These are phyloP conservation scores for Plenodomus biglobosus DNA, from an alignment of 2,329 filamentous ascomycete species.

Conservation along the genomic window DNA sequence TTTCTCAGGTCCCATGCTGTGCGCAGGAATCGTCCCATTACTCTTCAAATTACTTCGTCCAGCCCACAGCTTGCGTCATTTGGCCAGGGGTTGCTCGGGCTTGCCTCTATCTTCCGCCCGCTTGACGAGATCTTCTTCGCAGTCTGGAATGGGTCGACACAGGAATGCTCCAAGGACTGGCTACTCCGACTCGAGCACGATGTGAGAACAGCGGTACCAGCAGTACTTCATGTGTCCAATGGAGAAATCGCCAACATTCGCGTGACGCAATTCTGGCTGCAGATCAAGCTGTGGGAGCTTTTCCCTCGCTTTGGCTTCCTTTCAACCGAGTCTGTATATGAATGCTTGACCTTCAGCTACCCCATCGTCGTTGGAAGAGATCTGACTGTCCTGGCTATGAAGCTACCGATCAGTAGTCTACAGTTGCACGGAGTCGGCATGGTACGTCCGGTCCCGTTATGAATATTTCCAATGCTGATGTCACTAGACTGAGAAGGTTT, in stretches of 20 bases:
- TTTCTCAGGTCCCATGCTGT: constrained; percentile 65
- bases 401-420: constrained; percentile 24
- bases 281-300: constrained; percentile 65
- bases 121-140: constrained; percentile 67
- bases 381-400: constrained; percentile 49
- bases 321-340: constrained; percentile 51
- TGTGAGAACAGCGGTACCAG: constrained; percentile 57
- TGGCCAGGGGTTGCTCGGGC: constrained; percentile 56
- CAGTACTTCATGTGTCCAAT: constrained; percentile 55
- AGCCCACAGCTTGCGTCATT: constrained; percentile 64
- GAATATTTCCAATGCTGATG: constrained; percentile 5
- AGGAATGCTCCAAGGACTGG: constrained; percentile 60
- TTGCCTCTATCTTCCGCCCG: constrained; percentile 65
- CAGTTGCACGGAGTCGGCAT: constrained; percentile 35
- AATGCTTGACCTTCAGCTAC: constrained; percentile 63
- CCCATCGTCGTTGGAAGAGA: constrained; percentile 65
- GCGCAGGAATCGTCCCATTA: constrained; percentile 68
- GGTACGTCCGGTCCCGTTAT: constrained; percentile 9
- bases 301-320: constrained; percentile 58
- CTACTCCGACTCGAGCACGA: constrained; percentile 64
- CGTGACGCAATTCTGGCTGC: constrained; percentile 66
- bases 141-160: constrained; percentile 67
- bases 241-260: constrained; percentile 58
- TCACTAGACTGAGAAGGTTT: constrained; percentile 30
- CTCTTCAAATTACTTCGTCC: constrained; percentile 68